Conservation (phyloP, 2,329 filamentous ascomycete species). For the Diaporthe australafricana region DNA sequence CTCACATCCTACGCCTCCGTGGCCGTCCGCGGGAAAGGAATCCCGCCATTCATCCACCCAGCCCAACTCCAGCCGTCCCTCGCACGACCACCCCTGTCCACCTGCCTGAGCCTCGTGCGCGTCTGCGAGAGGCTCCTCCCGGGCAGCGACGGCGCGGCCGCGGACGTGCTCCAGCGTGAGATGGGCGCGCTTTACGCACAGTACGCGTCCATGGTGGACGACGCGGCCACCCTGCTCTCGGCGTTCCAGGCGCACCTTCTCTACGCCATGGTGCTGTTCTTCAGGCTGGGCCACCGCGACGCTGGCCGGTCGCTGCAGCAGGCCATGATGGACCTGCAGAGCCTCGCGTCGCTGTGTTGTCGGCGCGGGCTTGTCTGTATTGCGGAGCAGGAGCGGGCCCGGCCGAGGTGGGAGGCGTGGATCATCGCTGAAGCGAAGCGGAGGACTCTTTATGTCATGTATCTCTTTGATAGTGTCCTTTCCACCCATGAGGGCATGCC, state of each 20-base stretch:
- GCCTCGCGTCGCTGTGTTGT: slow-evolving; percentile 53
- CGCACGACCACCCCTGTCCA: slow-evolving; percentile 48
- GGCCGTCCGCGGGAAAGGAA: slow-evolving; percentile 49
- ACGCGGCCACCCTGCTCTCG: slow-evolving; percentile 51
- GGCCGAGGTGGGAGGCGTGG: slow-evolving; percentile 65
- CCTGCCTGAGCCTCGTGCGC: slow-evolving; percentile 55
- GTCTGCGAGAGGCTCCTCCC: slow-evolving; percentile 52
- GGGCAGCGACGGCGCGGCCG: slow-evolving; percentile 47
- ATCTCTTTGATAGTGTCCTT: slow-evolving; percentile 59
- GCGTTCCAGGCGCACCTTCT: slow-evolving; percentile 66
- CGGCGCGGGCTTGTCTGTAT: slow-evolving; percentile 54
- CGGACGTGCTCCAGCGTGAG: slow-evolving; percentile 52
- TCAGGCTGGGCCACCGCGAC: slow-evolving; percentile 42
- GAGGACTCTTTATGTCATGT: slow-evolving; percentile 63
- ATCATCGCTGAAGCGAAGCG: slow-evolving; percentile 64
- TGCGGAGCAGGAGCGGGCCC: slow-evolving; percentile 37
- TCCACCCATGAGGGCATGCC: slow-evolving; percentile 55
- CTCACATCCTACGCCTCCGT: slow-evolving; percentile 57
- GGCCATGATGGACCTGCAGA: slow-evolving; percentile 23
- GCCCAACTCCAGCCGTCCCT: slow-evolving; percentile 46
- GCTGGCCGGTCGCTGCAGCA: slow-evolving; percentile 18
- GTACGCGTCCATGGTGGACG: slow-evolving; percentile 39
- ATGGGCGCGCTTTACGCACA: slow-evolving; percentile 54
- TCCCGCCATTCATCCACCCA: slow-evolving; percentile 58
- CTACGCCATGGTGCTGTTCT: slow-evolving; percentile 63